Evolutionary conservation across 2,329 filamentous ascomycete species (phyloP).

Genomic region (Penicillium sp.): DNA sequence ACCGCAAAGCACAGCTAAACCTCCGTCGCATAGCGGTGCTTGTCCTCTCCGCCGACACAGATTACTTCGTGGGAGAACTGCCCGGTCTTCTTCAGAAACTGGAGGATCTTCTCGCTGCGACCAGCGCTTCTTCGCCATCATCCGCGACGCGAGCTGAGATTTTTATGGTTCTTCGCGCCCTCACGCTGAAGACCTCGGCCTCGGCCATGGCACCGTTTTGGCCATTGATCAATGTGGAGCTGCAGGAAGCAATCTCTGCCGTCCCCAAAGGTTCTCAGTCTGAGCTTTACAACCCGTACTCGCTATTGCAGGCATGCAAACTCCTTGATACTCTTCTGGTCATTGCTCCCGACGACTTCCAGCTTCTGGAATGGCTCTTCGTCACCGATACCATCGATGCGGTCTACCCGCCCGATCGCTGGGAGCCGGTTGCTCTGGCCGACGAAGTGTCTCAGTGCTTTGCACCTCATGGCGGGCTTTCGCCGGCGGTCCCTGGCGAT

Average conservation of each 20-base stretch:
- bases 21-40: slow-evolving; percentile 75
- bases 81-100: slow-evolving; percentile 71
- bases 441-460: slow-evolving; percentile 80
- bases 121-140: slow-evolving; percentile 82
- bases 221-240: slow-evolving; percentile 81
- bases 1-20: slow-evolving; percentile 85
- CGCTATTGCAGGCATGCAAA: slow-evolving; percentile 86
- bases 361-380: slow-evolving; percentile 97
- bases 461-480: slow-evolving; percentile 41
- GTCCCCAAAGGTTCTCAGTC: slow-evolving; percentile 64
- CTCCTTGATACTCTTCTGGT: slow-evolving; percentile 83
- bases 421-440: slow-evolving; percentile 67
- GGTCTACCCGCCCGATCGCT: slow-evolving; percentile 69
- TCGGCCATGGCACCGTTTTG: slow-evolving; percentile 78
- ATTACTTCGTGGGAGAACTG: slow-evolving; percentile 74
- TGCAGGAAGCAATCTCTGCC: slow-evolving; percentile 72
- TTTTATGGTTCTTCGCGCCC: slow-evolving; percentile 77
- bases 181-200: slow-evolving; percentile 71
- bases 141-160: slow-evolving; percentile 83
- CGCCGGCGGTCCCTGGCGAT: slow-evolving; percentile 24
- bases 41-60: slow-evolving; percentile 67
- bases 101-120: slow-evolving; percentile 77
- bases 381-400: slow-evolving; percentile 95
- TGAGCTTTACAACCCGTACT: slow-evolving; percentile 69
- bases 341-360: slow-evolving; percentile 87